phyloP scores from a whole-genome alignment of 2,329 filamentous ascomycete genomes.

The Triangularia verruculosa region DNA sequence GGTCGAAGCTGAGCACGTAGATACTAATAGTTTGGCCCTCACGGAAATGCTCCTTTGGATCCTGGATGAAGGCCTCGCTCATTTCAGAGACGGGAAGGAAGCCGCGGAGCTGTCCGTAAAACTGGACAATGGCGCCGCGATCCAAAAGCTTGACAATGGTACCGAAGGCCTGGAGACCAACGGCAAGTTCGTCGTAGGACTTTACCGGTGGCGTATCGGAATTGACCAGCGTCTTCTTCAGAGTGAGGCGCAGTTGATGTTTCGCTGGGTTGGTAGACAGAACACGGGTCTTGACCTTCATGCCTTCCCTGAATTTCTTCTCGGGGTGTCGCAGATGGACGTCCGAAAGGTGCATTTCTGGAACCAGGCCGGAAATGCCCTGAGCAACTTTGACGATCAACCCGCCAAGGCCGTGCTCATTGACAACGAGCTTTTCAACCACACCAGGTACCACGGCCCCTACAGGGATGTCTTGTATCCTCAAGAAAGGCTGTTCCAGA shows the following conservation, averaged over 20 bases:
- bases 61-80: slow-evolving; percentile 93
- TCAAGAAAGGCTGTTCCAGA: slow-evolving; percentile 82
- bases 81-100: slow-evolving; percentile 94
- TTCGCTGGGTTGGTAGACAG: slow-evolving; percentile 74
- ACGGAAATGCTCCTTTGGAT: slow-evolving; percentile 85
- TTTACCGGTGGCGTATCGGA: slow-evolving; percentile 79
- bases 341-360: slow-evolving; percentile 85
- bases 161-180: slow-evolving; percentile 77
- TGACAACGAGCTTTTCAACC: slow-evolving; percentile 80
- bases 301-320: slow-evolving; percentile 89
- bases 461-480: slow-evolving; percentile 84
- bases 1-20: slow-evolving; percentile 77
- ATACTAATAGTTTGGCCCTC: slow-evolving; percentile 88
- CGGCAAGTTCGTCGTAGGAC: slow-evolving; percentile 68
- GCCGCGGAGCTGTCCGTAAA: slow-evolving; percentile 78
- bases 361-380: slow-evolving; percentile 83
- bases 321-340: slow-evolving; percentile 86
- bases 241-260: slow-evolving; percentile 76
- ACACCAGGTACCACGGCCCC: slow-evolving; percentile 78
- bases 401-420: slow-evolving; percentile 73
- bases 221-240: slow-evolving; percentile 94
- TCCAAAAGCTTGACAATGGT: slow-evolving; percentile 79
- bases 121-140: slow-evolving; percentile 84
- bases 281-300: slow-evolving; percentile 80
- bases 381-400: slow-evolving; percentile 82